Evolutionary conservation across 2,329 filamentous ascomycete genomes (phyloP).

Genomic region (Aspergillus ochraceus): DNA sequence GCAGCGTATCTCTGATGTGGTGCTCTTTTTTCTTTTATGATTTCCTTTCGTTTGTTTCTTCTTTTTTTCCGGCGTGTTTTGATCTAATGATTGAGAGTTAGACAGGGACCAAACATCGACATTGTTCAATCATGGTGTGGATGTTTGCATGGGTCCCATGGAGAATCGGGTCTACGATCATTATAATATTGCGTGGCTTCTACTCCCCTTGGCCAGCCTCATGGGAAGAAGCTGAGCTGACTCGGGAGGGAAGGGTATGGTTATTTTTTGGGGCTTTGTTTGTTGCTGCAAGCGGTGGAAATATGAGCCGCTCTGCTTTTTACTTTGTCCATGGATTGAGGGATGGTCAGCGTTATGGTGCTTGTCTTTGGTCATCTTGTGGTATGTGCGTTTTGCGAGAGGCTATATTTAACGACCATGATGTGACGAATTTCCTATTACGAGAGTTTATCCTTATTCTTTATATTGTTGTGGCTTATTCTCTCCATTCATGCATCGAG

Average conservation of each 20-base stretch:
- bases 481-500: slow-evolving; percentile 15
- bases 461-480: slow-evolving; percentile 20
- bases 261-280: slow-evolving; percentile 9
- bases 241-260: background rate
- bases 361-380: slow-evolving; percentile 19
- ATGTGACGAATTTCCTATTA: slow-evolving; percentile 38
- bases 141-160: background rate
- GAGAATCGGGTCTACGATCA: slow-evolving; percentile 3
- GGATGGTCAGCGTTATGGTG: slow-evolving; percentile 22
- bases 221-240: background rate
- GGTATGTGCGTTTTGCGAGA: slow-evolving; percentile 15
- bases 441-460: slow-evolving; percentile 18
- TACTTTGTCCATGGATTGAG: slow-evolving; percentile 13
- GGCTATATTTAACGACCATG: slow-evolving; percentile 35
- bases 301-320: slow-evolving; percentile 12
- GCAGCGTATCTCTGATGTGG: background rate
- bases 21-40: background rate
- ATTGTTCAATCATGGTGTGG: background rate
- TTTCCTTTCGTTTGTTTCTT: background rate
- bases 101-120: slow-evolving; percentile 1
- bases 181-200: slow-evolving; percentile 6
- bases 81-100: slow-evolving; percentile 1
- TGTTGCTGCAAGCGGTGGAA: slow-evolving; percentile 15
- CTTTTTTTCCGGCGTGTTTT: slow-evolving; percentile 1
- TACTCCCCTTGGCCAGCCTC: no score